phyloP scores from a whole-genome alignment of 1,139 yeast species.

The Saccharomyces hybrid region DNA sequence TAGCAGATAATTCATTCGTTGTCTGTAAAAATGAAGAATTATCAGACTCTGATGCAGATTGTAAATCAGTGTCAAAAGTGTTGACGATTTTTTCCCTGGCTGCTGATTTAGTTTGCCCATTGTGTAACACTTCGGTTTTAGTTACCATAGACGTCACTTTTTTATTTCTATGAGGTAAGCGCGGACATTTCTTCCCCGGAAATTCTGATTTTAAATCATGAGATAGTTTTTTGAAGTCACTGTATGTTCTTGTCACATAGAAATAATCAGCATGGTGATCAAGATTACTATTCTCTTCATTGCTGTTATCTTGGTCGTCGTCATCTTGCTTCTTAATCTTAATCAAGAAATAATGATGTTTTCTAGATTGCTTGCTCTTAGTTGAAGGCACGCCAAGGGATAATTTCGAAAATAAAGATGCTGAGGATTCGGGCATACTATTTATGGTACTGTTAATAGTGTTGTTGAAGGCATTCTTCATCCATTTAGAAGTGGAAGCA shows the following conservation, averaged over 20 bases:
- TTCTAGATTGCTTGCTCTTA: slow-evolving; percentile 2
- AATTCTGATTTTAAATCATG: slow-evolving; percentile 43
- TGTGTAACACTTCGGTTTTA: slow-evolving; percentile 1
- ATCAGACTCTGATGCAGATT: not conserved
- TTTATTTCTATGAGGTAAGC: slow-evolving; percentile 53
- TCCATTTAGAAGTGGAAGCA: slow-evolving; percentile 23
- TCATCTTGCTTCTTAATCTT: slow-evolving; percentile 15
- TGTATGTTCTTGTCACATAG: slow-evolving; percentile 54
- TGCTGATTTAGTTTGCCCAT: not conserved
- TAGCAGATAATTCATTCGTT: not conserved
- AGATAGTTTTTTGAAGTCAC: slow-evolving; percentile 56
- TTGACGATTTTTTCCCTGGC: slow-evolving; percentile 12
- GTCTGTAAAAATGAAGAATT: not conserved
- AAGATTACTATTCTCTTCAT: slow-evolving; percentile 13
- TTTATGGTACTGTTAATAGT: not conserved
- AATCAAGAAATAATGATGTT: slow-evolving; percentile 19
- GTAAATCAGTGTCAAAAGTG: slow-evolving; percentile 9
- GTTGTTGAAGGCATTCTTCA: slow-evolving; percentile 27
- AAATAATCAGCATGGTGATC: slow-evolving; percentile 33
- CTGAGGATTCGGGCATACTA: slow-evolving; percentile 16
- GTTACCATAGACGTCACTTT: slow-evolving; percentile 22
- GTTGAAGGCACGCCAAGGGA: slow-evolving; percentile 15
- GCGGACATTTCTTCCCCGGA: slow-evolving; percentile 67
- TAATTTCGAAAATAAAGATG: slow-evolving; percentile 26
- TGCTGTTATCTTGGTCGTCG: slow-evolving; percentile 4